These are phyloP conservation scores for Fusarium irregulare DNA, from an alignment of 2,329 filamentous ascomycete genomes.

Conservation along the genomic window DNA sequence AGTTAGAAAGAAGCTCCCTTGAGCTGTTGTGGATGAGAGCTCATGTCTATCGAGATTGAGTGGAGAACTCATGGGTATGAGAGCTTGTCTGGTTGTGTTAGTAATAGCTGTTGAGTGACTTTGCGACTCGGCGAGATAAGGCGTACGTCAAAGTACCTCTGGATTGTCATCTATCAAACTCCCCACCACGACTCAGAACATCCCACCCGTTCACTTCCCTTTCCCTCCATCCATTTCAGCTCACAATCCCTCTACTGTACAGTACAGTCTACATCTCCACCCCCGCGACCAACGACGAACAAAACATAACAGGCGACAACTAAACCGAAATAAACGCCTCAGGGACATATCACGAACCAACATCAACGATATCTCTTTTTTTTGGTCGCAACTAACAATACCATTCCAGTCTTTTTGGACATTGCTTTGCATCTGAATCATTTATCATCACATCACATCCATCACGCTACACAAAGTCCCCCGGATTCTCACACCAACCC, in stretches of 20 bases:
- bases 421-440: conserved; percentile 12
- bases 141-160: background rate
- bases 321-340: background rate
- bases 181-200: conserved; percentile 18
- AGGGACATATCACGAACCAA: background rate
- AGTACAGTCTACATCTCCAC: conserved; percentile 23
- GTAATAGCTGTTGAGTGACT: background rate
- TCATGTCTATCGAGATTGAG: conserved; percentile 25
- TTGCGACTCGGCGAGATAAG: accelerated
- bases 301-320: conserved; percentile 10
- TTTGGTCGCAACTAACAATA: background rate
- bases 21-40: conserved; percentile 21
- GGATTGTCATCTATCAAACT: conserved; percentile 13
- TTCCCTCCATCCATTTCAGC: conserved; percentile 33
- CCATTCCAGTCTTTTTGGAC: background rate
- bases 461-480: conserved; percentile 34
- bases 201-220: conserved; percentile 26
- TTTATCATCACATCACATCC: background rate
- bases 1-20: conserved; percentile 21
- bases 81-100: conserved; percentile 20
- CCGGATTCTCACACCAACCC: conserved; percentile 26
- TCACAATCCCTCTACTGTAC: conserved; percentile 8
- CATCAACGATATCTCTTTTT: conserved; percentile 1
- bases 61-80: conserved; percentile 23
- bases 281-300: conserved; percentile 35